phyloP scores from a whole-genome alignment of 2,329 filamentous ascomycete species.

The Ophiostoma angusticollis region DNA sequence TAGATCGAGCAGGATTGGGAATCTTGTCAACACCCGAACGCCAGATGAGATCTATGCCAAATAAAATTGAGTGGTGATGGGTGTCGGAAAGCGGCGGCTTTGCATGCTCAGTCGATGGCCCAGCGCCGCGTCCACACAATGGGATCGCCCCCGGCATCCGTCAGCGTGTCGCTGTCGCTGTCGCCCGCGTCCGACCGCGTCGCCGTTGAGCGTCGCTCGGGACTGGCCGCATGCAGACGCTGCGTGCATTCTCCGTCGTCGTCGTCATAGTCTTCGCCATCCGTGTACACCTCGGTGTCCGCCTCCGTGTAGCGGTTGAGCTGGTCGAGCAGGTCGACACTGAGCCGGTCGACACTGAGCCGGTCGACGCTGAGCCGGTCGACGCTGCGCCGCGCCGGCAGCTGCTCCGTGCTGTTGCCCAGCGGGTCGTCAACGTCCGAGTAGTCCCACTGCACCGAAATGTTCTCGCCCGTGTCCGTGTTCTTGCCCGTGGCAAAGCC shows the following conservation, averaged over 20 bases:
- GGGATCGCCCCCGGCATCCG: constrained; percentile 9
- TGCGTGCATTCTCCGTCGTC: constrained; percentile 1
- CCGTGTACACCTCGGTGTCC: constrained; percentile 9
- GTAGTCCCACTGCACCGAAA: constrained; percentile 50
- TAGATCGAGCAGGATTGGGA: no score
- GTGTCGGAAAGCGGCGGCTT: constrained; percentile 3
- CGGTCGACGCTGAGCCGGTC: not conserved
- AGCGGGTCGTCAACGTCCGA: constrained; percentile 31
- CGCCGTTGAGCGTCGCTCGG: not conserved
- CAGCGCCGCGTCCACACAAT: constrained; percentile 13
- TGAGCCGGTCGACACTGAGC: not conserved
- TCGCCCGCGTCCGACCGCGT: not conserved
- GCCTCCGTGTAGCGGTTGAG: constrained; percentile 10
- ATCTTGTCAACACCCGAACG: no score
- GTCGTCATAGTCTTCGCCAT: constrained; percentile 8
- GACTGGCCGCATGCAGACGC: constrained; percentile 1
- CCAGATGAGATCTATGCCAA: no score
- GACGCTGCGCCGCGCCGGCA: not conserved
- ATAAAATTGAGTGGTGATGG: constrained; percentile 11
- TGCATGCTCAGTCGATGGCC: constrained; percentile 9
- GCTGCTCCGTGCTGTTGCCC: constrained; percentile 9
- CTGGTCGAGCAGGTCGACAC: not conserved
- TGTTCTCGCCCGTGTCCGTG: constrained; percentile 38
- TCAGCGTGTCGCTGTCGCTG: constrained; percentile 6
- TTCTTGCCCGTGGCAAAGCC: constrained; percentile 41